Conservation (phyloP, 805 yeast genomes). For the Jamesozyma rosinii region DNA sequence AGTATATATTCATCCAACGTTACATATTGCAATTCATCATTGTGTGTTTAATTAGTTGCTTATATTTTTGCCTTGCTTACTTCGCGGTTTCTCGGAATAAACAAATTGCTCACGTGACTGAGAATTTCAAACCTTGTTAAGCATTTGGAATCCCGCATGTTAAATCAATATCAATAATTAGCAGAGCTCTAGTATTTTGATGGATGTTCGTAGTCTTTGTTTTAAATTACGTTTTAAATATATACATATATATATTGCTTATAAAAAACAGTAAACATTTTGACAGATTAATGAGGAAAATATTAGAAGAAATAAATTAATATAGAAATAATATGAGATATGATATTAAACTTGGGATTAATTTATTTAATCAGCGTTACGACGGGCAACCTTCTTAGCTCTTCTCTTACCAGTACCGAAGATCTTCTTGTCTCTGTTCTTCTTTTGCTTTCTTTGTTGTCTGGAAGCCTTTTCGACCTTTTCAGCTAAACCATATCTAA, state of each 20-base stretch:
- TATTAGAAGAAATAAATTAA: slow-evolving; percentile 4
- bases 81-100: background rate
- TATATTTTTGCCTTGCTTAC: background rate
- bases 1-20: background rate
- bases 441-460: slow-evolving; percentile 99
- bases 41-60: background rate
- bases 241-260: slow-evolving; percentile 3
- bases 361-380: slow-evolving; percentile 65
- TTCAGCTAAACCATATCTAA: slow-evolving; percentile 95
- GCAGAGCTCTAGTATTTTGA: too few relatives aligned
- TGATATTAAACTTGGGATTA: background rate
- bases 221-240: slow-evolving; percentile 4
- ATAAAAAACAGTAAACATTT: slow-evolving; percentile 3
- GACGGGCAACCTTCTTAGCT: slow-evolving; percentile 86
- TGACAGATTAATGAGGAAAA: slow-evolving; percentile 2
- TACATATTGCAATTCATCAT: background rate
- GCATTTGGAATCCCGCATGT: too few relatives aligned
- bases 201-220: slow-evolving; percentile 2
- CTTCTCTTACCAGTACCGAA: slow-evolving; percentile 95
- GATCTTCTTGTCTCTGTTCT: slow-evolving; percentile 98
- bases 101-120: background rate
- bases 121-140: background rate
- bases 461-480: slow-evolving; percentile 96
- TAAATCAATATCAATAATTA: too few relatives aligned
- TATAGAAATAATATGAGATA: background rate